Evolutionary conservation across 1,284 basidiomycete genomes (phyloP).

Genomic region (Pseudomicrostroma phylloplanum): DNA sequence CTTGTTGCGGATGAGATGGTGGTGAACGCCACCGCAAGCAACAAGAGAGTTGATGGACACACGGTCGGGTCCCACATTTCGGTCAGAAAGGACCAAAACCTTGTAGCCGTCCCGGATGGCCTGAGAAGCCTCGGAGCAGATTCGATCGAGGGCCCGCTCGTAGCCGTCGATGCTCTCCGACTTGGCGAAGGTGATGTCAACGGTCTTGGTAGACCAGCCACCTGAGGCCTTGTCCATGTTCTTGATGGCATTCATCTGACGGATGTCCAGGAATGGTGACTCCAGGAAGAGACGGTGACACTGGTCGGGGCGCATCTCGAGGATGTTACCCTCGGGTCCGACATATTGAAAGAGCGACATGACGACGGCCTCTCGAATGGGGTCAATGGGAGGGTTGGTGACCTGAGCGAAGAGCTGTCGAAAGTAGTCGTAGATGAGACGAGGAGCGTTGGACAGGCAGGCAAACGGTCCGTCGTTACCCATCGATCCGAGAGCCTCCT

Average conservation of each 20-base stretch:
- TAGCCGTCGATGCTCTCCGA: slow-evolving; percentile 40
- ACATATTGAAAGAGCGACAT: slow-evolving; percentile 49
- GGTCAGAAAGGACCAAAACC: slow-evolving; percentile 44
- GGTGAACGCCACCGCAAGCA: slow-evolving; percentile 47
- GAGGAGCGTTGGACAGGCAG: slow-evolving; percentile 40
- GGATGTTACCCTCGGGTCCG: slow-evolving; percentile 47
- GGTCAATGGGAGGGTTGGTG: slow-evolving; percentile 49
- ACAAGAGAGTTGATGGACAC: slow-evolving; percentile 44
- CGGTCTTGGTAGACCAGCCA: slow-evolving; percentile 38
- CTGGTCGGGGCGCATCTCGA: slow-evolving; percentile 45
- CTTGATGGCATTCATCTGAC: slow-evolving; percentile 44
- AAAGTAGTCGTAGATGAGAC: slow-evolving; percentile 48
- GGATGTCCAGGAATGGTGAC: slow-evolving; percentile 40
- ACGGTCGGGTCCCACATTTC: slow-evolving; percentile 34
- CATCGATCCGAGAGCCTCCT: slow-evolving; percentile 49
- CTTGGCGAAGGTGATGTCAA: slow-evolving; percentile 48
- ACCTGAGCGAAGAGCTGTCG: slow-evolving; percentile 49
- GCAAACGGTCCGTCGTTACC: slow-evolving; percentile 47
- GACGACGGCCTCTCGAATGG: slow-evolving; percentile 47
- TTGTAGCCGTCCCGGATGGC: slow-evolving; percentile 40
- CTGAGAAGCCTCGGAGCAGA: slow-evolving; percentile 42
- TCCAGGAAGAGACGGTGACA: slow-evolving; percentile 41
- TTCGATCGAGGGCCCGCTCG: slow-evolving; percentile 40
- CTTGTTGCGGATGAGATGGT: slow-evolving; percentile 49
- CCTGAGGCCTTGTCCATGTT: slow-evolving; percentile 32